Conservation (phyloP, 768 basidiomycete species). For the Favolaschia claudopus region DNA sequence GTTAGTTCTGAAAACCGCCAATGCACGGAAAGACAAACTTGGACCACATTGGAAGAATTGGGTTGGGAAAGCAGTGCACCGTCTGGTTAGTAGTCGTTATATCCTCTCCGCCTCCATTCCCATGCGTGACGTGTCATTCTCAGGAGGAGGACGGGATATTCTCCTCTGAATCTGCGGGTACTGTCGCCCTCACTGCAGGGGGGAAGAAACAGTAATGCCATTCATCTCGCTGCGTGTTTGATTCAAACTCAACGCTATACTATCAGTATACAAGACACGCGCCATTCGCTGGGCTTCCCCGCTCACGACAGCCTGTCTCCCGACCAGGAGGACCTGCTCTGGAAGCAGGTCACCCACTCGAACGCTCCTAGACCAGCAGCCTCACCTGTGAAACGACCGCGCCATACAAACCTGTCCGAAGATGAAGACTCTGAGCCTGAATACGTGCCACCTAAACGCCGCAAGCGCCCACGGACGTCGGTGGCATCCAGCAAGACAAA, state of each 20-base stretch:
- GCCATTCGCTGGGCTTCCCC: conserved; percentile 39
- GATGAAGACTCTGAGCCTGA: conserved; percentile 13
- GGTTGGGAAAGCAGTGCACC: conserved; percentile 53
- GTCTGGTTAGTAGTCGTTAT: conserved; percentile 43
- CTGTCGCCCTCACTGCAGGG: conserved; percentile 48
- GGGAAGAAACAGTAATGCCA: conserved; percentile 58
- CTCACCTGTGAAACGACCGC: conserved; percentile 10
- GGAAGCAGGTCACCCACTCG: conserved; percentile 45
- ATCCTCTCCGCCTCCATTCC: not conserved
- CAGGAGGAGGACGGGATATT: conserved; percentile 56
- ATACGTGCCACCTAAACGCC: conserved; percentile 9
- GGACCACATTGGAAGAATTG: conserved; percentile 58
- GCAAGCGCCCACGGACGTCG: conserved; percentile 34
- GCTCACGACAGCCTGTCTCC: conserved; percentile 32
- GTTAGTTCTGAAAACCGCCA: conserved; percentile 55
- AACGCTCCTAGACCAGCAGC: not conserved
- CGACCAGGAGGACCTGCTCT: conserved; percentile 44
- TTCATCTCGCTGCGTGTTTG: not conserved
- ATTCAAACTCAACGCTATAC: not conserved
- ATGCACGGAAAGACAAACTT: conserved; percentile 50
- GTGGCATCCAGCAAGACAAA: not conserved
- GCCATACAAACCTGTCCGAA: not conserved
- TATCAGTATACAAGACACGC: conserved; percentile 41
- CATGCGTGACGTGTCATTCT: conserved; percentile 2
- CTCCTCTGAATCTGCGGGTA: conserved; percentile 42